A percentile compares a stretch with the other conserved stretches of the same genome.
phyloP scores from a whole-genome alignment of 2,329 filamentous ascomycete genomes.

The Tolypocladium nubicola region DNA sequence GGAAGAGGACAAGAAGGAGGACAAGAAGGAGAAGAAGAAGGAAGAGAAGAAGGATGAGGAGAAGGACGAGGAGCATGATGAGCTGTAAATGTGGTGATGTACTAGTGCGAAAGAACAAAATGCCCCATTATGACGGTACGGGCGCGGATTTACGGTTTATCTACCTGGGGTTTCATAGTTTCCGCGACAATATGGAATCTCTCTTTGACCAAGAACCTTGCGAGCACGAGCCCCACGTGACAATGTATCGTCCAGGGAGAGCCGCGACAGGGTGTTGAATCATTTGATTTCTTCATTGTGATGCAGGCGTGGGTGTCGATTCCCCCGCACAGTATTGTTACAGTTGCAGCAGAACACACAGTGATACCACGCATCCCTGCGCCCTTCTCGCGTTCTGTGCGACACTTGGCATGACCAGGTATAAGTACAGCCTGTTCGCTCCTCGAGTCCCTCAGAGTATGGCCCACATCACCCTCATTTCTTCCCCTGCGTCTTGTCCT shows the following conservation, averaged over 20 bases:
- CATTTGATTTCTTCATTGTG: neutral
- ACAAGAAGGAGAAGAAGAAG: slow-evolving; percentile 25
- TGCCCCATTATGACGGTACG: slow-evolving; percentile 20
- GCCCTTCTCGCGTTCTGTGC: neutral
- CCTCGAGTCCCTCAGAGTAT: neutral
- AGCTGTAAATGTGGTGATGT: slow-evolving; percentile 51
- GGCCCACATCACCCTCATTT: slow-evolving; percentile 35
- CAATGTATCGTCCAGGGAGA: neutral
- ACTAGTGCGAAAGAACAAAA: slow-evolving; percentile 10
- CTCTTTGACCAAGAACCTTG: slow-evolving; percentile 6
- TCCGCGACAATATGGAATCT: slow-evolving; percentile 13
- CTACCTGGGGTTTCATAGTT: slow-evolving; percentile 14
- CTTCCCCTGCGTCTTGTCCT: slow-evolving; percentile 68
- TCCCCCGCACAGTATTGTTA: neutral
- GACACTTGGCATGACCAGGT: neutral
- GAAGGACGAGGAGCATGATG: slow-evolving; percentile 50
- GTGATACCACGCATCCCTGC: neutral
- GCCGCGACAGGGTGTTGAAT: no score
- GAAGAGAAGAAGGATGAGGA: slow-evolving; percentile 8
- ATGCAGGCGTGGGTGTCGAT: neutral
- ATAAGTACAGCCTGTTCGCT: neutral
- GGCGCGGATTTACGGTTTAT: slow-evolving; percentile 18
- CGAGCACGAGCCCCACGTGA: neutral
- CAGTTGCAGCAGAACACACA: neutral
- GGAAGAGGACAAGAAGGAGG: slow-evolving; percentile 33